Percentiles rank a stretch among this genome's conserved stretches.
These are phyloP conservation scores for Aspergillus alliaceus DNA, from an alignment of 2,329 filamentous ascomycete species.

Conservation along the genomic window DNA sequence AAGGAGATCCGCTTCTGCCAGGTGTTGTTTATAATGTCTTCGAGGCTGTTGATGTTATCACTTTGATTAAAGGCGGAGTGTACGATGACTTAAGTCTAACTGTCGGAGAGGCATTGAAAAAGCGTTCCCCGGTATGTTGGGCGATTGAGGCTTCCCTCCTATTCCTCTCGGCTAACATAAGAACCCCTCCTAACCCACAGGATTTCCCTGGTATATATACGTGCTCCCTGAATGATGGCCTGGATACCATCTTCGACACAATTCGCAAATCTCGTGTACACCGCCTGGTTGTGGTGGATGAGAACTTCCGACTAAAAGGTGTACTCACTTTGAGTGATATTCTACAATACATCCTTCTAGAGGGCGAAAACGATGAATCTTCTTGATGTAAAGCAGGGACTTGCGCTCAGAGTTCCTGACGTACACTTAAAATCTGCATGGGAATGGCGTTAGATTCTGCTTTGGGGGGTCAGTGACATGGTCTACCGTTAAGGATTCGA, in stretches of 20 bases:
- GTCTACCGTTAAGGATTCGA: neutral
- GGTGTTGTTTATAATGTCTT: conserved; percentile 88
- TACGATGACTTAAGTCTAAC: conserved; percentile 87
- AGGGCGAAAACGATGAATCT: conserved; percentile 66
- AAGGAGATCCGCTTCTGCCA: conserved; percentile 22
- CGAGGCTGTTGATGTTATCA: conserved; percentile 95
- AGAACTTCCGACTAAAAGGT: conserved; percentile 79
- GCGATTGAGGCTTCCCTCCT: neutral
- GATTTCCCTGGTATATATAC: conserved; percentile 97
- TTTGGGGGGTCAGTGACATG: neutral
- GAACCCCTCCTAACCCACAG: conserved; percentile 42
- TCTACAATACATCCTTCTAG: conserved; percentile 85
- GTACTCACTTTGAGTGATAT: conserved; percentile 95
- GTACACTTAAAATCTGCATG: conserved; percentile 34
- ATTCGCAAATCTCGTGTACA: conserved; percentile 94
- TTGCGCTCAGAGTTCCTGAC: conserved; percentile 5
- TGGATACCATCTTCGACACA: conserved; percentile 96
- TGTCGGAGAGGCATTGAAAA: conserved; percentile 85
- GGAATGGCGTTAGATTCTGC: conserved; percentile 31
- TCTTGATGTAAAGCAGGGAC: conserved; percentile 22
- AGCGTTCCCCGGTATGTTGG: conserved; percentile 67
- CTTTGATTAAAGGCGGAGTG: conserved; percentile 86
- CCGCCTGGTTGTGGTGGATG: conserved; percentile 88
- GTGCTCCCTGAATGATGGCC: conserved; percentile 83
- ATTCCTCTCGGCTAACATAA: conserved; percentile 7